Evolutionary conservation across 2,329 filamentous ascomycete species (phyloP).

Genomic region (Rhexocercosporidium sp.): DNA sequence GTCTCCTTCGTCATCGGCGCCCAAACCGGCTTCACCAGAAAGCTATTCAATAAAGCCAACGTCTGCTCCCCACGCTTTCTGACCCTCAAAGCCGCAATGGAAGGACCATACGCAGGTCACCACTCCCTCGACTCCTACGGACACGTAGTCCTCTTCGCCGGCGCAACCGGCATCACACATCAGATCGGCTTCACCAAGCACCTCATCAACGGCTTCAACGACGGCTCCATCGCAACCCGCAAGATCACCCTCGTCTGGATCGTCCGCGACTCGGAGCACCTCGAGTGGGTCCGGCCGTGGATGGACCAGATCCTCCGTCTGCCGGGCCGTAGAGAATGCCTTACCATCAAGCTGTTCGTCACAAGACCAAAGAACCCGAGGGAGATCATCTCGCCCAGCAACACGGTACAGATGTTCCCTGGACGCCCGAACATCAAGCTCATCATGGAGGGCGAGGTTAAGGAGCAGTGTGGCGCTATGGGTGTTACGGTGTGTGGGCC

Average conservation of each 20-base stretch:
- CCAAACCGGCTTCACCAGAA: constrained; percentile 85
- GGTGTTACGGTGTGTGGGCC: constrained; percentile 82
- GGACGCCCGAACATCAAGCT: constrained; percentile 84
- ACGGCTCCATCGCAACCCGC: constrained; percentile 78
- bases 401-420: constrained; percentile 88
- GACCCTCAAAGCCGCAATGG: constrained; percentile 66
- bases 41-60: constrained; percentile 74
- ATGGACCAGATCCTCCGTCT: constrained; percentile 76
- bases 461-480: constrained; percentile 85
- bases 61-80: constrained; percentile 33
- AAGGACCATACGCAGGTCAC: constrained; percentile 87
- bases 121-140: constrained; percentile 92
- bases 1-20: constrained; percentile 87
- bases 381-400: constrained; percentile 77
- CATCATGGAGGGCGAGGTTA: constrained; percentile 81
- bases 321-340: constrained; percentile 79
- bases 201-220: constrained; percentile 70
- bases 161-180: constrained; percentile 93
- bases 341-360: constrained; percentile 88
- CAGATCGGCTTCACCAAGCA: constrained; percentile 88
- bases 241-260: constrained; percentile 89
- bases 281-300: constrained; percentile 94
- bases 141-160: constrained; percentile 87
- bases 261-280: constrained; percentile 83
- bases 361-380: constrained; percentile 81